Evolutionary conservation across 441 rosid species (phyloP).

Genomic region (Cnidoscolus chayamansa): DNA sequence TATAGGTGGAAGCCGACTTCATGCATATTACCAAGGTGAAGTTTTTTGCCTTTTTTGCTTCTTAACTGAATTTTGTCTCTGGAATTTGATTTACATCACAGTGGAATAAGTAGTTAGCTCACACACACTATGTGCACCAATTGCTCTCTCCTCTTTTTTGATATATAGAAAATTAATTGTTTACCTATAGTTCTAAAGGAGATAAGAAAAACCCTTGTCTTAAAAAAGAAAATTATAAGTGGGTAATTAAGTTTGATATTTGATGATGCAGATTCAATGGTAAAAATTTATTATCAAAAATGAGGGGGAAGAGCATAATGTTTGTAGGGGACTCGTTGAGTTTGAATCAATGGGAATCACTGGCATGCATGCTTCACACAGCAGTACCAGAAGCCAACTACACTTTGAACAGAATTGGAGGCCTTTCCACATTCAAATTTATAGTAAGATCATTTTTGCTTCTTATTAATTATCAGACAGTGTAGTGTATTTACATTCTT

Average conservation of each 20-base stretch:
- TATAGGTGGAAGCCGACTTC: slow-evolving; percentile 19
- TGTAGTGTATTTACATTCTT: too few relatives aligned
- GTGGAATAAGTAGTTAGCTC: slow-evolving; percentile 2
- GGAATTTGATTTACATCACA: neutral
- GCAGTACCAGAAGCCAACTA: slow-evolving; percentile 15
- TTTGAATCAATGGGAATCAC: slow-evolving; percentile 22
- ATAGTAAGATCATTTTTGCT: slow-evolving; percentile 6
- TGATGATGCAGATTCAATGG: slow-evolving; percentile 18
- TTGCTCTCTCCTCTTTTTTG: neutral
- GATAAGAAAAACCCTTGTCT: too few relatives aligned
- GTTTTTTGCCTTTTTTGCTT: neutral
- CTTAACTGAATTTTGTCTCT: neutral
- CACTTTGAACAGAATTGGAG: neutral
- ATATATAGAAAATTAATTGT: neutral
- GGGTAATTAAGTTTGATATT: neutral
- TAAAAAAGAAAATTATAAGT: too few relatives aligned
- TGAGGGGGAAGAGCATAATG: slow-evolving; percentile 14
- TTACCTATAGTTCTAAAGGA: too few relatives aligned
- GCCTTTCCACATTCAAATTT: slow-evolving; percentile 13
- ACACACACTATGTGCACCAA: slow-evolving; percentile 11
- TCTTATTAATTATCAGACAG: neutral
- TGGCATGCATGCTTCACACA: slow-evolving; percentile 16
- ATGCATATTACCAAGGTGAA: slow-evolving; percentile 17
- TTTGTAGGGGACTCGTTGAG: slow-evolving; percentile 22
- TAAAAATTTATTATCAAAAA: neutral